Evolutionary conservation across 2,329 filamentous ascomycete species (phyloP).

Genomic region (Verticillium tricorpus): DNA sequence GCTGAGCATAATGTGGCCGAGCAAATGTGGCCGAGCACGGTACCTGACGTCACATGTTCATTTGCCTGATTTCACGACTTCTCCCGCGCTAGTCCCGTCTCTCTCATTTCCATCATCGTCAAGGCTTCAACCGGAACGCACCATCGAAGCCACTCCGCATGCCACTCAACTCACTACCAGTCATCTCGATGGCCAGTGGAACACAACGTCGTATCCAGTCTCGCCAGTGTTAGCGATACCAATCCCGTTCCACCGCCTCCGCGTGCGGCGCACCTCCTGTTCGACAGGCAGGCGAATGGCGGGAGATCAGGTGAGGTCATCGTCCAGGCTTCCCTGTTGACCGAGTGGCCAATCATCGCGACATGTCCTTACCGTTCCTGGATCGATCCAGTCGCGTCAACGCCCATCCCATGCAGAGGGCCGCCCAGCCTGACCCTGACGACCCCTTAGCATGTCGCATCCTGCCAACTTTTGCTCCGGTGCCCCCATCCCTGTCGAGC

Average conservation of each 20-base stretch:
- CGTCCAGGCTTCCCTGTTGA: neutral
- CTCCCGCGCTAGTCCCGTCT: neutral
- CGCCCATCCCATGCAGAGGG: neutral
- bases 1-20: neutral
- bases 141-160: neutral
- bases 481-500: neutral
- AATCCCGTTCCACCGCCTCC: neutral
- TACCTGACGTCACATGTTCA: neutral
- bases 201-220: neutral
- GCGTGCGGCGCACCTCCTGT: neutral
- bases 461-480: neutral
- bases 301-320: constrained; percentile 1
- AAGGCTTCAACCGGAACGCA: neutral
- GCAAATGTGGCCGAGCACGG: neutral
- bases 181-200: neutral
- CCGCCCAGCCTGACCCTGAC: neutral
- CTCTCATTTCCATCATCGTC: neutral
- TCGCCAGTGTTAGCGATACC: neutral
- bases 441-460: neutral
- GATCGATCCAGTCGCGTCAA: neutral
- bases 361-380: neutral
- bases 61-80: neutral
- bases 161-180: neutral
- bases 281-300: neutral
- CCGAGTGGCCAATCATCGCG: neutral